Evolutionary conservation across 1,139 yeast species (phyloP), one percentile per base, ranked within the genome.

Genomic region (Geotrichum reessii): DNA sequence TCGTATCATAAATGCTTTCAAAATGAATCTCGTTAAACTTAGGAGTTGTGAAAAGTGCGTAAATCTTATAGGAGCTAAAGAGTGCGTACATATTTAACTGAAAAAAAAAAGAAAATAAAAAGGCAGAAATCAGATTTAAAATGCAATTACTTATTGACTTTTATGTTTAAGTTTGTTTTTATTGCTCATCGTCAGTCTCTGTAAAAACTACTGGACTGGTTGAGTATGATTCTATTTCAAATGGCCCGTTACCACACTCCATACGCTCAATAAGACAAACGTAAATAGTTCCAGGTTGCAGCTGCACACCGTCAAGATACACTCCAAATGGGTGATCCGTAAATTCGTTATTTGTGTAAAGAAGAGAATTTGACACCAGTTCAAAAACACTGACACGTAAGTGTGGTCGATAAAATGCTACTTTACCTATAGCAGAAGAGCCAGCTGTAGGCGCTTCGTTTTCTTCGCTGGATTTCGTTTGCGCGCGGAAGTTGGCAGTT

Each of bases 301-400:
- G 52, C 47, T 46, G 52, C 3, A 65, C 56, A 6, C 50, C 70
- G 53, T 79, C 80, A 12, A 79, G 65, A 64, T 73, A 79, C 0
- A 76, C 68, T 0, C 85, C 85, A 64, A 77, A 78, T 19, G 77
- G 64, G 17, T 74, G 69, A 62, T 77, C 77, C 53, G 71, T 70
- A 78, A 83, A 81, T 12, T 69, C 63, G 53, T 75, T 76, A 60
- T 76, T 77, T 12, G 76, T 67, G 47, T 69, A 67, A 0, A 73
- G 51, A 11, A 63, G 57, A 9, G 59, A 48, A 50, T 61, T 63
- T 9, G 64, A 58, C 3, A 65, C 68, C 5, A 60, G 53, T 31
- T 67, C 69, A 58, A 67, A 72, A 3, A 74, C 54, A 46, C 70
- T 69, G 21, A 73, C 64, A 27, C 74, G 63, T 44, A 71, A 56